A percentile compares a stretch with the other conserved stretches of the same genome.
phyloP scores from a whole-genome alignment of 495 filamentous ascomycete genomes.

The Cetradonia linearis region DNA sequence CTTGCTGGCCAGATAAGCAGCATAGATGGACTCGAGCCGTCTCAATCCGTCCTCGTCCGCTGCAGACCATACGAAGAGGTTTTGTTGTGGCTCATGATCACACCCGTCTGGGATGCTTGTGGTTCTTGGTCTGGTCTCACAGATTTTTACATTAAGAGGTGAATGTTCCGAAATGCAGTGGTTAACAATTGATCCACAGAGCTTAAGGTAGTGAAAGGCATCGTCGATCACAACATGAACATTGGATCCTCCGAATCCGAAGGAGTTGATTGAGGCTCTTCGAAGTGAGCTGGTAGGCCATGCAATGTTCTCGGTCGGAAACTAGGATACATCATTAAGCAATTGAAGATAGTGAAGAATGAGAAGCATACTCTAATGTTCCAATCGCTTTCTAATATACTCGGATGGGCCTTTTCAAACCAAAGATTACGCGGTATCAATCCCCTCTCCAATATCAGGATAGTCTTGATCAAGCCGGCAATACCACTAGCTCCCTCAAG shows the following conservation, averaged over 20 bases:
- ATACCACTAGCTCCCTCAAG: constrained; percentile 34
- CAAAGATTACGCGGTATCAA: constrained; percentile 36
- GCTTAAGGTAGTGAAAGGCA: neutral
- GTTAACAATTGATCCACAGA: neutral
- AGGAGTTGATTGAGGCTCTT: constrained; percentile 50
- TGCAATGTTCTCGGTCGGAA: neutral
- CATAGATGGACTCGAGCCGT: neutral
- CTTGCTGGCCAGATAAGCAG: neutral
- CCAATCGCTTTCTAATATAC: constrained; percentile 21
- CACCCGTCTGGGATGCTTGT: neutral
- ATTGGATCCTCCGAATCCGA: constrained; percentile 52
- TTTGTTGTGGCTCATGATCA: neutral
- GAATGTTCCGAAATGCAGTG: neutral
- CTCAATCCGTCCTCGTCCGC: constrained; percentile 8
- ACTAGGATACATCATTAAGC: neutral
- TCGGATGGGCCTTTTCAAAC: constrained; percentile 37
- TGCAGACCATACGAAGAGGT: constrained; percentile 4
- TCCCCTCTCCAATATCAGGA: constrained; percentile 34
- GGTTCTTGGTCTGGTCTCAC: neutral
- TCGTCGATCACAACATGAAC: constrained; percentile 27
- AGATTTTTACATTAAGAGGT: too few species aligned
- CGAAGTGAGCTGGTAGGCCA: constrained; percentile 28
- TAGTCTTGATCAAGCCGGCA: constrained; percentile 37
- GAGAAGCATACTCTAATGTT: constrained; percentile 24
- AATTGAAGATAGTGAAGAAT: neutral